phyloP scores from a whole-genome alignment of 192 early-diverging fungal species.

The Linderina pennispora region DNA sequence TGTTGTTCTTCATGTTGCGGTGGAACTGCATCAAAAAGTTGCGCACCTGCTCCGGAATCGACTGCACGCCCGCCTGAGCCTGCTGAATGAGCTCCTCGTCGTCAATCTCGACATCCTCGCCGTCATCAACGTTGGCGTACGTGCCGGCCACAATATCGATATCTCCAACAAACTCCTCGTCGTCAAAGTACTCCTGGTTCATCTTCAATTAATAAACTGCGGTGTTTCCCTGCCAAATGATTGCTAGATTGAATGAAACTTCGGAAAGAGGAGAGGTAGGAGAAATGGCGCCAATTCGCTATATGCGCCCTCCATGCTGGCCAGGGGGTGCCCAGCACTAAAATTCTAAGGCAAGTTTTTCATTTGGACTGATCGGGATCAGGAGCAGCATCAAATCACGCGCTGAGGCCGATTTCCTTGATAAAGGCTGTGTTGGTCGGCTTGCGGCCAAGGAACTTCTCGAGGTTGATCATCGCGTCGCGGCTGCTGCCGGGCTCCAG shows the following conservation, averaged over 20 bases:
- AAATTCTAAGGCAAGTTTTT: too few species aligned
- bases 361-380: too few species aligned
- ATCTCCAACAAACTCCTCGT: slow-evolving; percentile 44
- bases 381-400: slow-evolving; percentile 1
- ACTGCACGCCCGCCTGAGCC: slow-evolving; percentile 39
- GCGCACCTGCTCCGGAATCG: slow-evolving; percentile 78
- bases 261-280: background rate
- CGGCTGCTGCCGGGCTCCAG: slow-evolving; percentile 56
- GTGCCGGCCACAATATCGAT: slow-evolving; percentile 41
- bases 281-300: too few species aligned
- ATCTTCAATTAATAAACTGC: too few species aligned
- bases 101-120: slow-evolving; percentile 30
- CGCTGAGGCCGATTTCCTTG: slow-evolving; percentile 56
- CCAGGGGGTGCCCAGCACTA: too few species aligned
- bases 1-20: slow-evolving; percentile 71
- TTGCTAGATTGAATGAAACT: background rate
- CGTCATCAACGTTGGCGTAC: slow-evolving; percentile 28
- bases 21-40: slow-evolving; percentile 82
- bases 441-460: slow-evolving; percentile 67
- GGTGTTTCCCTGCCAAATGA: background rate
- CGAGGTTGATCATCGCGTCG: slow-evolving; percentile 62
- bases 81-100: slow-evolving; percentile 33
- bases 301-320: too few species aligned
- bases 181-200: slow-evolving; percentile 41
- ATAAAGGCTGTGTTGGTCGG: slow-evolving; percentile 47